These are phyloP conservation scores for Nicotiana knightiana DNA, from an alignment of 257 asterid species.

Conservation along the genomic window DNA sequence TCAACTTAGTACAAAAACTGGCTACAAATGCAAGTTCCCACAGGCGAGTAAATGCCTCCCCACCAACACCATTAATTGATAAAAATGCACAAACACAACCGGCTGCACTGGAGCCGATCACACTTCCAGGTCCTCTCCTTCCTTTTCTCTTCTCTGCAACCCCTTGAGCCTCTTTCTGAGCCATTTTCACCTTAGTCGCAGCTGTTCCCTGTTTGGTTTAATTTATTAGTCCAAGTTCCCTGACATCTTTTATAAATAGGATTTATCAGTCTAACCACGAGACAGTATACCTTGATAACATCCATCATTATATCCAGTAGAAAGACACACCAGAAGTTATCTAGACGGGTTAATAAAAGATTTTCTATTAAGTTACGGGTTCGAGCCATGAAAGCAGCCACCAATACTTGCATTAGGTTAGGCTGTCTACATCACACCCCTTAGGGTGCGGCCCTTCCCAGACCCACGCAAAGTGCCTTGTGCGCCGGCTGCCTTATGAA, in stretches of 20 bases:
- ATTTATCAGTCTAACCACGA: neutral
- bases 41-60: constrained; percentile 44
- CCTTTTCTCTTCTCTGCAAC: constrained; percentile 94
- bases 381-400: too few relatives aligned
- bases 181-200: constrained; percentile 91
- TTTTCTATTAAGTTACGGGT: too few relatives aligned
- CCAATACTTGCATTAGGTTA: too few relatives aligned
- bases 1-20: constrained; percentile 90
- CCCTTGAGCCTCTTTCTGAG: constrained; percentile 93
- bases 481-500: too few relatives aligned
- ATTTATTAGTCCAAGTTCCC: constrained; percentile 5
- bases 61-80: constrained; percentile 67
- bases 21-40: constrained; percentile 94
- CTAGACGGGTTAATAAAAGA: too few relatives aligned
- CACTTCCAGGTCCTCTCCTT: constrained; percentile 95
- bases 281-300: neutral
- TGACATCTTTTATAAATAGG: neutral
- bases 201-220: constrained; percentile 70
- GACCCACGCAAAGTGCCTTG: too few relatives aligned
- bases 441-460: too few relatives aligned
- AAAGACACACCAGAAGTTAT: neutral
- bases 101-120: constrained; percentile 95
- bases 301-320: neutral
- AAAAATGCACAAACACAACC: constrained; percentile 84
- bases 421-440: too few relatives aligned